phyloP scores from a whole-genome alignment of 1,284 basidiomycete species.

The Rhodotorula sp. region DNA sequence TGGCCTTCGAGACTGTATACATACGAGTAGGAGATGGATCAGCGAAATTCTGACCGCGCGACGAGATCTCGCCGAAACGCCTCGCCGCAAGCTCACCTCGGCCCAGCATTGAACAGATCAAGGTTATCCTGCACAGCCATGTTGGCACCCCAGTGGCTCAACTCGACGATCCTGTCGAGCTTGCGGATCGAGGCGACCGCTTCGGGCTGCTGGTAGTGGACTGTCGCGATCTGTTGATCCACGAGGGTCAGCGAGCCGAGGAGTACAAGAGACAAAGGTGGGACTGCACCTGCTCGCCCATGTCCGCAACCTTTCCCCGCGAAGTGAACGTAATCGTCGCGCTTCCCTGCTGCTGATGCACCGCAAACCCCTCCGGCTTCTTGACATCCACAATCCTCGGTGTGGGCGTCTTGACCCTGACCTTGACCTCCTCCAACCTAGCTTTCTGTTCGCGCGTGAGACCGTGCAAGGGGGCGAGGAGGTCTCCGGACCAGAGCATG shows the following conservation, averaged over 20 bases:
- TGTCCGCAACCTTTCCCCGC: not conserved
- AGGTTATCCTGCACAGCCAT: conserved; percentile 90
- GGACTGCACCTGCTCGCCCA: not conserved
- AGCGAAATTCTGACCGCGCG: not conserved
- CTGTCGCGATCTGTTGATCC: conserved; percentile 56
- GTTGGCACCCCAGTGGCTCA: conserved; percentile 96
- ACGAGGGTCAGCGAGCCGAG: not conserved
- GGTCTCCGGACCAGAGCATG: conserved; percentile 33
- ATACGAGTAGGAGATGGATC: not conserved
- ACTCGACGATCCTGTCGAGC: conserved; percentile 75
- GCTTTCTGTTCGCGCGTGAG: conserved; percentile 32
- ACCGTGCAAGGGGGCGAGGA: conserved; percentile 36
- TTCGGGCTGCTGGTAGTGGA: conserved; percentile 78
- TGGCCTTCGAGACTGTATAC: conserved; percentile 78
- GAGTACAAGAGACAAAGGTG: no score
- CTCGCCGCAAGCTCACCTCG: conserved; percentile 62
- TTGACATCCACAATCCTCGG: conserved; percentile 30
- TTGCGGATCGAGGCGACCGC: conserved; percentile 74
- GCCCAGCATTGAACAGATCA: conserved; percentile 79
- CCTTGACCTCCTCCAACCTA: conserved; percentile 33
- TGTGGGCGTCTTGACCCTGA: conserved; percentile 37
- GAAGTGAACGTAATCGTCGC: conserved; percentile 38
- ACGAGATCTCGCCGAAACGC: not conserved
- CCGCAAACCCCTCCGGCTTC: conserved; percentile 31
- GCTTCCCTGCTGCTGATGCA: conserved; percentile 33